Base-by-base conservation (phyloP, 495 filamentous ascomycete species). In the Mycothermus thermophilus region DNA sequence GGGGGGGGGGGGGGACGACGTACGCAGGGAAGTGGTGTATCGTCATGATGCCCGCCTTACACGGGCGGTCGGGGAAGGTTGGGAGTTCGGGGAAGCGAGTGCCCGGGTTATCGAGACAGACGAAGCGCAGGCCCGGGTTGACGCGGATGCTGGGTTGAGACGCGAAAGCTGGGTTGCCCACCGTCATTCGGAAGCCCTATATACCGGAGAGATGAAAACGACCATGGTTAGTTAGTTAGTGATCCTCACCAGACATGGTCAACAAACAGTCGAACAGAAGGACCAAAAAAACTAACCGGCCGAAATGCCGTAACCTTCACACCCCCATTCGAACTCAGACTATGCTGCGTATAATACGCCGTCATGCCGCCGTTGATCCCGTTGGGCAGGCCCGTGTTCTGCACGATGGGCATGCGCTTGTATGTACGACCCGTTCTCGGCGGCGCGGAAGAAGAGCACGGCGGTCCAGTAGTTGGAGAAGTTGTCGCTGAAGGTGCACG, bases 121-220 rank as follows among this genome's bases (percentile, higher is more conserved):
- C 62, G 47, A 62, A 71, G 18, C 59, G 51, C 14, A 71, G 60
- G 27, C 66, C 66, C 32, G 50, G 46, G 34, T 58, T 54, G 5
- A 37, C 40, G 41, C 45, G 44, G 29, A 46, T 47, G 27, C 57
- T 27, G 14, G 22, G 25, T 14, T 52, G 42, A 10, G 51, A 32
- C 27, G 32, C 51, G 10, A 50, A 57, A 22, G 58, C 48, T 26
- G 65, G 62, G 44, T 38, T 59, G 42, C 66, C 65, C 34, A 71
- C 63, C 1, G 62, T 63, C 66, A 71, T 71, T 34, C 66, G 65
- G 60, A 71, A 71, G 24, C 66, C 65, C 66, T 69, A 32, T 17
- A n/a, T n/a, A n/a, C n/a, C n/a, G n/a, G n/a, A n/a, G n/a, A n/a
- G n/a, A n/a, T n/a, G n/a, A n/a, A n/a, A n/a, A n/a, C n/a, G n/a